Evolutionary conservation across 2,329 filamentous ascomycete species (phyloP), one percentile per base, ranked within the genome.

Genomic region (Tolypocladium cylindrosporum): DNA sequence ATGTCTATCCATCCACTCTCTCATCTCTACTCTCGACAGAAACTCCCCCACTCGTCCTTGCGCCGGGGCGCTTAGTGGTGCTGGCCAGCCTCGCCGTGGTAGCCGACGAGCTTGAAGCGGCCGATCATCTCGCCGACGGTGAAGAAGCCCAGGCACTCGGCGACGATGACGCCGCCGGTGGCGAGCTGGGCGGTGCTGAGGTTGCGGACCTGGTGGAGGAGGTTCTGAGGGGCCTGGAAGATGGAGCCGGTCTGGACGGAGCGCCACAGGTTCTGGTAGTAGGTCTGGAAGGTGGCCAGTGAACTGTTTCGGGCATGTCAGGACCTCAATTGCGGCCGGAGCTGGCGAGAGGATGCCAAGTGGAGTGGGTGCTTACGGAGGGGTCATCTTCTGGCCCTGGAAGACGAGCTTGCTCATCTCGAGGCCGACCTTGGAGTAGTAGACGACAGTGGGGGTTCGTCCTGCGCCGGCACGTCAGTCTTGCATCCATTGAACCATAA

Each of bases 41-140:
- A 19, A 9, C 27, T 13, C 16, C 36, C 16, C 27, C 31, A n/a
- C 4, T n/a, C 16, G 19, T 36, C 13, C 14, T n/a, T n/a, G 27
- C 11, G 19, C 27, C 48, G 31, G 16, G 1, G 34, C n/a, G 55
- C 66, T 78, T 79, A 84, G 75, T 84, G 84, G 74, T 86, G 82
- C 63, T 79, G 77, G 66, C 80, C 81, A 62, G 74, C 71, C 72
- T 89, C 84, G 71, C 89, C 89, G 75, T 83, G 84, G 83, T 99
- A 99, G 64, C 94, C 94, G 67, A 99, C 82, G 67, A 99, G 75
- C 88, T 99, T 97, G 79, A 94, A 85, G 70, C 92, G 85, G 69
- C 94, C 94, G 69, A 99, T 86, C 75, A 99, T 97, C 83, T 97
- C 92, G 64, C 94, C 94, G 57, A 97, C 85, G 61, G 92, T 95